Conservation (phyloP, 352 stramenopile genomes). For the Phytopythium helicoides region DNA sequence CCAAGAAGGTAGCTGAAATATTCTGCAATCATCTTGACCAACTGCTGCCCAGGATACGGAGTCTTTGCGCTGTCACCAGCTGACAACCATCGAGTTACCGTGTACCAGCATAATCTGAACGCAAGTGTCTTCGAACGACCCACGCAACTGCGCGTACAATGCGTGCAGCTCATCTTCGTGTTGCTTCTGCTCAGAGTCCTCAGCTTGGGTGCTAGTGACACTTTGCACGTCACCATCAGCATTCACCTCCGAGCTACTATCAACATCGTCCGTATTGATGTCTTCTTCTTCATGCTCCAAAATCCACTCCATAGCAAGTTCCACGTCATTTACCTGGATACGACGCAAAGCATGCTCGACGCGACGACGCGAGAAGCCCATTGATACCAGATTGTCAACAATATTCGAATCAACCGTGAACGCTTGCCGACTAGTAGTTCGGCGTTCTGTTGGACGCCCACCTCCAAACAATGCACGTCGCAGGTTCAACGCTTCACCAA, state of each 20-base stretch:
- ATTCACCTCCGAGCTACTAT: conserved; percentile 1
- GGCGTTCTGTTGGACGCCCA: conserved; percentile 11
- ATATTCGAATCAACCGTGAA: conserved; percentile 91
- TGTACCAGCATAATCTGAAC: conserved; percentile 63
- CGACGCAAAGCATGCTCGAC: conserved; percentile 90
- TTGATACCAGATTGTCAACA: conserved; percentile 91
- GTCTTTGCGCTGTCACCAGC: not conserved
- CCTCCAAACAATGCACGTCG: conserved; percentile 51
- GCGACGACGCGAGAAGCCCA: conserved; percentile 92
- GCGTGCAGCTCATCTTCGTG: conserved; percentile 47
- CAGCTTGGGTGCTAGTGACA: conserved; percentile 13
- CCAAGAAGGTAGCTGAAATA: conserved; percentile 62
- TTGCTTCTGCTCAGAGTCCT: conserved; percentile 29
- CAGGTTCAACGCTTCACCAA: conserved; percentile 36
- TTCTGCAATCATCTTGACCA: conserved; percentile 63
- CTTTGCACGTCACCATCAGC: conserved; percentile 1
- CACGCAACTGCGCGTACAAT: conserved; percentile 48
- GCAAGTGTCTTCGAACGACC: conserved; percentile 61
- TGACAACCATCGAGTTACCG: conserved; percentile 1
- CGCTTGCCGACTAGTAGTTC: conserved; percentile 27
- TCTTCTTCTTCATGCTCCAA: conserved; percentile 68
- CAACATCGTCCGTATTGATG: conserved; percentile 17
- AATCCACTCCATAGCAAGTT: conserved; percentile 97
- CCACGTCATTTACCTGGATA: conserved; percentile 89
- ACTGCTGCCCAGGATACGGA: conserved; percentile 37